Evolutionary conservation across 805 yeast species (phyloP).

Genomic region (Debaryomyces hansenii): DNA sequence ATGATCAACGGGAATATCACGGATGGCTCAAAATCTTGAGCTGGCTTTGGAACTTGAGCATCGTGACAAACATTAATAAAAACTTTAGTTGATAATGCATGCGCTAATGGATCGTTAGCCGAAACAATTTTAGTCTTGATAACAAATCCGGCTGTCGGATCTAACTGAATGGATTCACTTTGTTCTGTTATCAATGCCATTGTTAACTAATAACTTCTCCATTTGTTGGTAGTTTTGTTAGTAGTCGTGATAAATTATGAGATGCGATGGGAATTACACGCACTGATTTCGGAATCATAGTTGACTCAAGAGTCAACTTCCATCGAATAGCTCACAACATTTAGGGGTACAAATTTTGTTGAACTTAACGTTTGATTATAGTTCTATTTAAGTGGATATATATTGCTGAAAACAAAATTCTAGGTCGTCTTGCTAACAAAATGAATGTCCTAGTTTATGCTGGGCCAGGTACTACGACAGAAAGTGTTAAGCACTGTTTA

Average conservation of each 20-base stretch:
- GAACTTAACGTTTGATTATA: too few species aligned
- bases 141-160: constrained; percentile 72
- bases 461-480: constrained; percentile 82
- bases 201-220: neutral
- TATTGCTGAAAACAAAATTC: neutral
- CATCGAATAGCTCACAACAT: too few species aligned
- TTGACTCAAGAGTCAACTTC: too few species aligned
- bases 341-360: too few species aligned
- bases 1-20: constrained; percentile 62
- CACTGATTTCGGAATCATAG: neutral
- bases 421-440: constrained; percentile 3
- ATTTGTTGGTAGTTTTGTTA: too few species aligned
- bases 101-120: constrained; percentile 22
- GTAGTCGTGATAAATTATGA: too few species aligned
- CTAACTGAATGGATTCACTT: constrained; percentile 19
- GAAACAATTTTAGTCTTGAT: constrained; percentile 59
- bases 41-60: constrained; percentile 63
- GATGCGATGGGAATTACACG: neutral
- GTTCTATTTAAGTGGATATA: too few species aligned
- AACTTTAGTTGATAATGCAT: constrained; percentile 52
- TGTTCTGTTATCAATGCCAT: constrained; percentile 6
- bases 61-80: constrained; percentile 79
- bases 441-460: constrained; percentile 40
- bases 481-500: constrained; percentile 79
- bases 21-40: constrained; percentile 51